These are phyloP conservation scores for Alternaria brassicae DNA, from an alignment of 2,329 filamentous ascomycete species.

Conservation along the genomic window DNA sequence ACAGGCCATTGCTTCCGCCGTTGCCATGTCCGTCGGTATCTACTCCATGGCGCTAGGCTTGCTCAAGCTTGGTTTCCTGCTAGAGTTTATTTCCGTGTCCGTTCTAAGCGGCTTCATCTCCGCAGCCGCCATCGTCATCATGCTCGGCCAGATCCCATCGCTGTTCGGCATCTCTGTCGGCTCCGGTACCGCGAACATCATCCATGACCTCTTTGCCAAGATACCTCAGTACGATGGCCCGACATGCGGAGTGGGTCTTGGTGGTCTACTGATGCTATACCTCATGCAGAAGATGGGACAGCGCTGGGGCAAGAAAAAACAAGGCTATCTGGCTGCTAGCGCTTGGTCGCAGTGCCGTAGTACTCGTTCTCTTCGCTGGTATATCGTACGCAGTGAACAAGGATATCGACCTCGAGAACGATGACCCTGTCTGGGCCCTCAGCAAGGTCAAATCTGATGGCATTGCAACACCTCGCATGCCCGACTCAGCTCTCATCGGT, in stretches of 20 bases:
- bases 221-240: conserved; percentile 65
- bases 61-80: conserved; percentile 68
- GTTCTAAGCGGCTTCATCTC: conserved; percentile 72
- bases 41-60: conserved; percentile 67
- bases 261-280: conserved; percentile 63
- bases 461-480: conserved; percentile 60
- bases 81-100: conserved; percentile 71
- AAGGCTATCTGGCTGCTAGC: conserved; percentile 65
- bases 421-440: conserved; percentile 63
- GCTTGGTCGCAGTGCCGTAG: conserved; percentile 67
- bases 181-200: conserved; percentile 62
- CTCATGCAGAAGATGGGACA: conserved; percentile 65
- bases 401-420: conserved; percentile 36
- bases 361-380: conserved; percentile 67
- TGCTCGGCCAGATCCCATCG: conserved; percentile 68
- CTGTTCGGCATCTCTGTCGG: conserved; percentile 64
- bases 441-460: conserved; percentile 65
- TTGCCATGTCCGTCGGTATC: conserved; percentile 69
- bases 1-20: conserved; percentile 65
- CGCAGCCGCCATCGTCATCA: conserved; percentile 70
- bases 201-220: conserved; percentile 65
- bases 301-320: conserved; percentile 65
- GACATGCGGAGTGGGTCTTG: conserved; percentile 66
- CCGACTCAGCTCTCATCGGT: conserved; percentile 57
- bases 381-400: conserved; percentile 70